Conservation (phyloP, 805 yeast genomes). For the Limtongia smithiae region DNA sequence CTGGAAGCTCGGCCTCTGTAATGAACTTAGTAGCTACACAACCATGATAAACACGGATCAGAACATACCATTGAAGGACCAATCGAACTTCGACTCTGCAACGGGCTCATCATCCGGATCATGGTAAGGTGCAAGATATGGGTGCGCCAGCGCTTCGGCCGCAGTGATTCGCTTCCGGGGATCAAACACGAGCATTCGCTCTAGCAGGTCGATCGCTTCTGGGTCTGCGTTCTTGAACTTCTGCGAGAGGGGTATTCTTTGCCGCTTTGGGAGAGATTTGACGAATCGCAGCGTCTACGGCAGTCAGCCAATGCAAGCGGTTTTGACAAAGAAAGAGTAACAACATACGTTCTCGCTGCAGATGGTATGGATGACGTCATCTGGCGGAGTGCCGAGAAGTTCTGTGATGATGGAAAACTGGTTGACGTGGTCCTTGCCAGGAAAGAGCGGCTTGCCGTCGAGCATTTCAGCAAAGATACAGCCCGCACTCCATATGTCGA, state of each 20-base stretch:
- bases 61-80: constrained; percentile 80
- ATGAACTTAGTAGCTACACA: not conserved
- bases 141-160: constrained; percentile 82
- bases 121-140: constrained; percentile 90
- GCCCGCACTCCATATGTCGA: constrained; percentile 97
- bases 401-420: constrained; percentile 97
- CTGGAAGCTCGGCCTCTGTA: constrained; percentile 82
- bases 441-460: constrained; percentile 94
- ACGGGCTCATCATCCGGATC: constrained; percentile 97
- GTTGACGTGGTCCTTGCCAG: constrained; percentile 97
- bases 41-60: not conserved
- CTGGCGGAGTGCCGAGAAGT: constrained; percentile 92
- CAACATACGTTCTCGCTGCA: constrained; percentile 69
- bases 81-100: constrained; percentile 88
- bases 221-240: constrained; percentile 67
- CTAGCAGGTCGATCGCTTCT: constrained; percentile 81
- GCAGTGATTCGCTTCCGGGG: constrained; percentile 94
- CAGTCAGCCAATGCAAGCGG: too few relatives aligned
- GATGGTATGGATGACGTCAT: constrained; percentile 92
- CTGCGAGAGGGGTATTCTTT: constrained; percentile 82
- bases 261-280: constrained; percentile 86
- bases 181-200: constrained; percentile 89
- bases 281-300: constrained; percentile 84
- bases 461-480: constrained; percentile 97
- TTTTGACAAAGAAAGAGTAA: not conserved